A percentile compares a stretch with the other conserved stretches of the same genome.
Evolutionary conservation across 176 grass and related monocot species (phyloP).

Genomic region (Carex pumila): DNA sequence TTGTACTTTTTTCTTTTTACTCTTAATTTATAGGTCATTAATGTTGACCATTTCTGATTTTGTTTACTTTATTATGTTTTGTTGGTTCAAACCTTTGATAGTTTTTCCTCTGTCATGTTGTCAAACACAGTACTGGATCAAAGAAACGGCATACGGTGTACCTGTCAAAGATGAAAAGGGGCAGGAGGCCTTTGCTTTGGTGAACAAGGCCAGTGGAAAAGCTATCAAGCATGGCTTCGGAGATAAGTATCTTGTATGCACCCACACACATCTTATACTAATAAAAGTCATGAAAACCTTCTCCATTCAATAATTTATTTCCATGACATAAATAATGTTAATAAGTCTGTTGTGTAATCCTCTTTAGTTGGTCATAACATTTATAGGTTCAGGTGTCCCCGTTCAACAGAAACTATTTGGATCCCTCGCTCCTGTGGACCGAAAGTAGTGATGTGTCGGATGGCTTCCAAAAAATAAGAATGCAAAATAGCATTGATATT

Average conservation of each 20-base stretch:
- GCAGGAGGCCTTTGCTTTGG: slow-evolving; percentile 42
- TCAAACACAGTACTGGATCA: slow-evolving; percentile 57
- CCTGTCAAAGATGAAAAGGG: slow-evolving; percentile 58
- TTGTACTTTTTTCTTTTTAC: too few relatives aligned
- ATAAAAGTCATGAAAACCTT: too few relatives aligned
- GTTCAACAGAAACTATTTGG: neutral
- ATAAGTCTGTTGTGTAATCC: neutral
- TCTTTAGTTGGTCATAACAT: neutral
- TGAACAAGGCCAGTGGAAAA: slow-evolving; percentile 69
- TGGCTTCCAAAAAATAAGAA: neutral
- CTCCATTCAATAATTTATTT: too few relatives aligned
- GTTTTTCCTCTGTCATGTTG: too few relatives aligned
- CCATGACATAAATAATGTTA: too few relatives aligned
- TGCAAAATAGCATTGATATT: neutral
- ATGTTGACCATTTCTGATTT: too few relatives aligned
- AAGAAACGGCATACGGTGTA: slow-evolving; percentile 38
- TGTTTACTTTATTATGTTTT: neutral
- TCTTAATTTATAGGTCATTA: too few relatives aligned
- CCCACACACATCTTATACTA: neutral
- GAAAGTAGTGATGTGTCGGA: too few relatives aligned
- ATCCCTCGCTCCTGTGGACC: neutral
- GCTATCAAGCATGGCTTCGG: slow-evolving; percentile 78
- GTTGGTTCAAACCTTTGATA: too few relatives aligned
- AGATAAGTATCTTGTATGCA: slow-evolving; percentile 43
- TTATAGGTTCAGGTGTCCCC: neutral